These are phyloP conservation scores for Avena sativa DNA, from an alignment of 176 grass and related monocot species.

Conservation along the genomic window DNA sequence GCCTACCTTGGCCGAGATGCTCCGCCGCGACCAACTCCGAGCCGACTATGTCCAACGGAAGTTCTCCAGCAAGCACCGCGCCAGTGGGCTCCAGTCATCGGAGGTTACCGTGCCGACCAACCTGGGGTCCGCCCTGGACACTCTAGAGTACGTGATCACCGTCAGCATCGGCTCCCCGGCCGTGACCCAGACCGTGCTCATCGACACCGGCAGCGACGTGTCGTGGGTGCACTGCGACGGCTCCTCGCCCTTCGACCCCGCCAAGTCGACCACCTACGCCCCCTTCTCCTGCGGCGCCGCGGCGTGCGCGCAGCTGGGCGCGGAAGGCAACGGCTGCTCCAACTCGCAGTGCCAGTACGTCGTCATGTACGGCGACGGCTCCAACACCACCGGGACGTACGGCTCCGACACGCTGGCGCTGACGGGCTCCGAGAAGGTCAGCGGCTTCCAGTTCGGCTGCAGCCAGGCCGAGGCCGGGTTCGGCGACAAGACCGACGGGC, in stretches of 20 bases:
- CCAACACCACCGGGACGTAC: conserved; percentile 60
- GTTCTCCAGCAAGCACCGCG: not conserved
- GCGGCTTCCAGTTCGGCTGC: conserved; percentile 63
- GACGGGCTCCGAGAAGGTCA: conserved; percentile 1
- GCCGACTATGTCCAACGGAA: conserved; percentile 46
- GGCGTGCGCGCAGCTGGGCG: conserved; percentile 34
- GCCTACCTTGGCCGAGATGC: conserved; percentile 40
- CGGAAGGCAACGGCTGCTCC: conserved; percentile 43
- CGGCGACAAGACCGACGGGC: conserved; percentile 50
- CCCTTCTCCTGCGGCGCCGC: conserved; percentile 59
- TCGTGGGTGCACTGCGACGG: conserved; percentile 59
- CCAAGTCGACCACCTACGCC: conserved; percentile 58
- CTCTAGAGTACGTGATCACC: conserved; percentile 59
- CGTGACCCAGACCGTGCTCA: conserved; percentile 43
- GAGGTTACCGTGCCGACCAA: conserved; percentile 29
- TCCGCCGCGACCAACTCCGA: conserved; percentile 56
- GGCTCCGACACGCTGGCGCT: conserved; percentile 59
- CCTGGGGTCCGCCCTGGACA: conserved; percentile 40
- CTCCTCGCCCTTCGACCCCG: conserved; percentile 57
- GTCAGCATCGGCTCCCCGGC: conserved; percentile 53
- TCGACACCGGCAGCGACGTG: conserved; percentile 79
- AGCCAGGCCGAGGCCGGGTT: conserved; percentile 52
- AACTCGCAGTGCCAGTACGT: conserved; percentile 53
- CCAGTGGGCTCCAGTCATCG: not conserved
- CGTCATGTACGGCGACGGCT: conserved; percentile 59